Evolutionary conservation across 2,329 filamentous ascomycete species (phyloP).

Genomic region (Lachnellula hyalina): DNA sequence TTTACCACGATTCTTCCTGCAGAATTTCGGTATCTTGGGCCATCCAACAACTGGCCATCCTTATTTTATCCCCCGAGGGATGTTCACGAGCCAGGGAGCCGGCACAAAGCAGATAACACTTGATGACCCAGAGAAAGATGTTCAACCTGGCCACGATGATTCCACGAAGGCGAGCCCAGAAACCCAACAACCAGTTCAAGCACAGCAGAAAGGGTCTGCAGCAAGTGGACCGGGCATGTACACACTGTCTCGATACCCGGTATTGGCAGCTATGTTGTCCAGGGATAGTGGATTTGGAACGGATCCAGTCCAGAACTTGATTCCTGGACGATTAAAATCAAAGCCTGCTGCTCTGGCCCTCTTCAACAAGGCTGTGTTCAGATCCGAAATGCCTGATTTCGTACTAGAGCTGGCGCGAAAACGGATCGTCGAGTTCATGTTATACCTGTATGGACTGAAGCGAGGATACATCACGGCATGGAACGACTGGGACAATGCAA

Average conservation of each 20-base stretch:
- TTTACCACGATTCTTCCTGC: conserved; percentile 58
- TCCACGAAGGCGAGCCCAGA: not conserved
- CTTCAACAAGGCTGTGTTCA: conserved; percentile 36
- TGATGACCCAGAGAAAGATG: not conserved
- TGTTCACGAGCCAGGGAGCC: conserved; percentile 15
- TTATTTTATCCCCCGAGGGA: conserved; percentile 50
- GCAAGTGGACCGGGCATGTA: not conserved
- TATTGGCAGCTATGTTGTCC: not conserved
- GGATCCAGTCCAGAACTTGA: not conserved
- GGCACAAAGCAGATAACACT: not conserved
- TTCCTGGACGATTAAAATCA: conserved; percentile 1
- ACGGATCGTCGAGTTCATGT: conserved; percentile 41
- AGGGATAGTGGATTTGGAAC: not conserved
- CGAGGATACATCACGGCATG: conserved; percentile 39
- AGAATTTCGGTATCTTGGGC: conserved; percentile 51
- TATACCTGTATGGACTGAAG: conserved; percentile 33
- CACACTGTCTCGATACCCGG: not conserved
- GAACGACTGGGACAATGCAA: conserved; percentile 40
- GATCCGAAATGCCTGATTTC: conserved; percentile 50
- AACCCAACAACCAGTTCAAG: not conserved
- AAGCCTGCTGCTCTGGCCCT: not conserved
- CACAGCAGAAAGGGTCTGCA: not conserved
- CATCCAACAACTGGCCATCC: conserved; percentile 48
- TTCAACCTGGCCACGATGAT: not conserved
- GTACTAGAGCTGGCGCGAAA: conserved; percentile 47